Base-by-base conservation (phyloP, 31 red algal genomes). In the Asparagopsis taxiformis region DNA sequence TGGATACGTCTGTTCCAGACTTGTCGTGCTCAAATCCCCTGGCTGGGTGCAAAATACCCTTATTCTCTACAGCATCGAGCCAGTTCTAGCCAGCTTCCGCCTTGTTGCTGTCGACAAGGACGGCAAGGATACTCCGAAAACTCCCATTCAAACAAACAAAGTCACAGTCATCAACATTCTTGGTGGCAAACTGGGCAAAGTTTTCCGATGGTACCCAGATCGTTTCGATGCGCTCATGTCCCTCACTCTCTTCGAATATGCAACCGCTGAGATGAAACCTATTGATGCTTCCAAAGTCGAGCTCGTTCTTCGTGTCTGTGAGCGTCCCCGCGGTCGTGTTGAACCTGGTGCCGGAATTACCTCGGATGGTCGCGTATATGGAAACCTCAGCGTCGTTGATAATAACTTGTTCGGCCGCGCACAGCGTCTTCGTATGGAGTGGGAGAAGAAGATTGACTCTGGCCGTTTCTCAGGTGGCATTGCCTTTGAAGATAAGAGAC, bases 271-370 rank as follows among this genome's bases (percentile, higher is more conserved):
- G 44, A 52, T 84, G 7, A 49, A 62, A 24, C 25, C 51, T 11
- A 29, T 60, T 10, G 36, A 51, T 38, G 46, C 59, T 21, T 28
- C 68, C 1, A 71, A 39, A 19, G 74, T 79, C 21, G 57, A 55
- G 36, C 72, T 89, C 37, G 55, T 69, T 24, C 46, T 89, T 4
- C 51, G 58, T 25, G 52, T 89, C 15, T 49, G 65, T 24, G 84
- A 89, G 51, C 64, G 67, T 8, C 16, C 41, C 28, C 60, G 43
- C 44, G 74, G 74, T 11, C 52, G 57, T 30, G 52, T 89, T 33
- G 84, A 89, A 43, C 84, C 84, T 48, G 84, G 84, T 24, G 65
- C 75, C 9, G 84, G 84, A 5, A 79, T 89, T 51, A 55, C 74
- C 44, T 71, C 84, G n/a, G 84, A 89, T 30, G 84, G 84, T 25